Conservation (phyloP, 495 filamentous ascomycete genomes). For the Trichoderma asperelloides region DNA sequence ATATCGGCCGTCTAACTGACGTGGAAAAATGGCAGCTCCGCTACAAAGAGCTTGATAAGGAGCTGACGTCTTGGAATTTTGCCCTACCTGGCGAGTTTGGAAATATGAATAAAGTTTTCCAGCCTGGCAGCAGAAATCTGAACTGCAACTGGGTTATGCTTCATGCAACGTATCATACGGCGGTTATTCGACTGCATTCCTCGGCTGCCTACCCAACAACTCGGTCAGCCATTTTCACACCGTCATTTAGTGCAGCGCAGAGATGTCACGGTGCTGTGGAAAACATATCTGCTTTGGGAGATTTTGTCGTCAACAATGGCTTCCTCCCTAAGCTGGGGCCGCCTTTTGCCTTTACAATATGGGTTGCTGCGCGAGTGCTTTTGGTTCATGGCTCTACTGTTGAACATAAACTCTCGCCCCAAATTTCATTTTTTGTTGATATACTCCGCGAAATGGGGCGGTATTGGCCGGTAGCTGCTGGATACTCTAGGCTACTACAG, state of each 20-base stretch:
- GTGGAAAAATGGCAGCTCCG: slow-evolving; percentile 83
- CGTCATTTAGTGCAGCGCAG: slow-evolving; percentile 73
- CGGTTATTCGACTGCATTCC: slow-evolving; percentile 84
- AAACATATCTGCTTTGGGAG: slow-evolving; percentile 67
- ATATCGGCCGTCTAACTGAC: slow-evolving; percentile 73
- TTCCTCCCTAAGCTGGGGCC: slow-evolving; percentile 74
- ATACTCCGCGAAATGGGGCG: slow-evolving; percentile 69
- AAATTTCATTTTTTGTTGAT: slow-evolving; percentile 71
- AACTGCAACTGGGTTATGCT: slow-evolving; percentile 85
- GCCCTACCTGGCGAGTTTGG: slow-evolving; percentile 72
- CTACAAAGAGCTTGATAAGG: slow-evolving; percentile 73
- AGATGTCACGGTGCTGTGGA: slow-evolving; percentile 74
- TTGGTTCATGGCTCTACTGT: slow-evolving; percentile 84
- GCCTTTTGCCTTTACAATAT: slow-evolving; percentile 81
- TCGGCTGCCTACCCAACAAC: slow-evolving; percentile 86
- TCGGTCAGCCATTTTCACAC: slow-evolving; percentile 74
- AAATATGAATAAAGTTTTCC: slow-evolving; percentile 66
- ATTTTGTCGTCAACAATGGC: slow-evolving; percentile 61
- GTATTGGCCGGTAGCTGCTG: slow-evolving; percentile 74
- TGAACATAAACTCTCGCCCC: slow-evolving; percentile 66
- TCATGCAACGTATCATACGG: slow-evolving; percentile 65
- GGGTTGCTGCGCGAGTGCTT: slow-evolving; percentile 80
- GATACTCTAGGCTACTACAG: slow-evolving; percentile 71
- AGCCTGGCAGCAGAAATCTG: slow-evolving; percentile 51
- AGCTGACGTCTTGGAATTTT: slow-evolving; percentile 73